Evolutionary conservation across 1,284 basidiomycete genomes (phyloP).

Genomic region (Ustilago shanxiensis): DNA sequence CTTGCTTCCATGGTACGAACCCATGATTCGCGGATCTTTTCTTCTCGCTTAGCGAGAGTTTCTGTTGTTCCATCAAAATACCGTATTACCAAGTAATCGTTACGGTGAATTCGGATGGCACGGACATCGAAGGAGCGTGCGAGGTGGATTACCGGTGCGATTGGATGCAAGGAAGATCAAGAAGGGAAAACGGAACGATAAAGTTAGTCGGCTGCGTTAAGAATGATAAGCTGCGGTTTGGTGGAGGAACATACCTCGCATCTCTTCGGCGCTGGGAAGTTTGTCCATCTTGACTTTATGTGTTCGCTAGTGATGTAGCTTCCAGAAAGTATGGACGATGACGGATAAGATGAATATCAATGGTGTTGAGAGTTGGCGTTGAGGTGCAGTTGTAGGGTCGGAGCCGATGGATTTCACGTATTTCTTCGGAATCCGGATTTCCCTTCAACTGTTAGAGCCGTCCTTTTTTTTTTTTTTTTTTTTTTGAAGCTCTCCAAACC

Average conservation of each 20-base stretch:
- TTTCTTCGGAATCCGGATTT: constrained; percentile 3
- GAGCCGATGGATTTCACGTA: too few species aligned
- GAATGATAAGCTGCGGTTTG: neutral
- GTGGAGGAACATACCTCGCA: constrained; percentile 39
- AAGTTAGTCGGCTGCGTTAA: constrained; percentile 1
- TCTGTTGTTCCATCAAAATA: constrained; percentile 17
- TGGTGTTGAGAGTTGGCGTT: neutral
- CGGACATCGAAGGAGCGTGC: neutral
- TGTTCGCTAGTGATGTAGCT: neutral
- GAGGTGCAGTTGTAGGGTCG: too few species aligned
- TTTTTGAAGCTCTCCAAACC: neutral
- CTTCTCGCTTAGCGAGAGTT: constrained; percentile 76
- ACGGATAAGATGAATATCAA: too few species aligned
- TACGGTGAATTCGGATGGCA: too few species aligned
- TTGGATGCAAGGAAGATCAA: neutral
- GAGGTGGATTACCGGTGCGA: too few species aligned
- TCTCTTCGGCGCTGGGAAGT: constrained; percentile 56
- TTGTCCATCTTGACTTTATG: constrained; percentile 40
- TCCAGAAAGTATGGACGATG: neutral
- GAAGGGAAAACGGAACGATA: neutral
- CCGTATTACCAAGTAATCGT: too few species aligned
- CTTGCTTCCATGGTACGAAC: constrained; percentile 92
- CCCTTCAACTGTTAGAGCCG: constrained; percentile 4
- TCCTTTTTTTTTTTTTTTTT: neutral
- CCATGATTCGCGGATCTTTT: constrained; percentile 90